These are phyloP conservation scores for Penicillium capsulatum DNA, from an alignment of 2,329 filamentous ascomycete species.

Conservation along the genomic window DNA sequence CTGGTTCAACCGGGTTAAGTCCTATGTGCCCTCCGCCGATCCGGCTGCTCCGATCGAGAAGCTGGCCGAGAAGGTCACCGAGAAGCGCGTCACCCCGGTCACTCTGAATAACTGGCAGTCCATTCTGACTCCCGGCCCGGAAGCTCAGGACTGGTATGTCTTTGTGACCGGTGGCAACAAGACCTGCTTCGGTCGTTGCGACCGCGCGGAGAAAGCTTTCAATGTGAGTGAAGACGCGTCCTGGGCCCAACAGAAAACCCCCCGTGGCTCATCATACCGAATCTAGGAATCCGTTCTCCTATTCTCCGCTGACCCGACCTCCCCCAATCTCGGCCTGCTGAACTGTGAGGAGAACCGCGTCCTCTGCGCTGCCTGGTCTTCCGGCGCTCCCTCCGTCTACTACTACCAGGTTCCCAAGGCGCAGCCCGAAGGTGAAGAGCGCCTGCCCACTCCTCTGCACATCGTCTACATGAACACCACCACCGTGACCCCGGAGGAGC, in stretches of 20 bases:
- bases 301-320: slow-evolving; percentile 50
- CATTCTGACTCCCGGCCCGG: slow-evolving; percentile 43
- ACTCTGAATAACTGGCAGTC: slow-evolving; percentile 56
- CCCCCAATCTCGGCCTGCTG: slow-evolving; percentile 55
- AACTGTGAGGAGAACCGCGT: slow-evolving; percentile 57
- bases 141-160: slow-evolving; percentile 55
- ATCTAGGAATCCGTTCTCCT: slow-evolving; percentile 51
- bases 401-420: slow-evolving; percentile 55
- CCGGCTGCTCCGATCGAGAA: slow-evolving; percentile 35
- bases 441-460: slow-evolving; percentile 51
- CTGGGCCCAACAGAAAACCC: not conserved
- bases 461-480: slow-evolving; percentile 56
- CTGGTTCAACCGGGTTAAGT: slow-evolving; percentile 52
- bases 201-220: slow-evolving; percentile 50
- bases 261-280: not conserved
- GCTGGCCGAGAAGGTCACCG: slow-evolving; percentile 48
- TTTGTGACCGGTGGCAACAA: slow-evolving; percentile 62
- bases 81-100: slow-evolving; percentile 50
- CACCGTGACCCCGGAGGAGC: slow-evolving; percentile 52
- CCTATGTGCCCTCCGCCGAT: slow-evolving; percentile 50
- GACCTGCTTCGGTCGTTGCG: slow-evolving; percentile 60
- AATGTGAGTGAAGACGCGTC: slow-evolving; percentile 39
- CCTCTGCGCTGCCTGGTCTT: slow-evolving; percentile 59
- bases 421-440: slow-evolving; percentile 48
- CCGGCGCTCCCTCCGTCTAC: slow-evolving; percentile 54